A percentile compares a stretch with the other conserved stretches of the same genome.
phyloP scores from a whole-genome alignment of 192 early-diverging fungal species.

The Coemansia sp. region DNA sequence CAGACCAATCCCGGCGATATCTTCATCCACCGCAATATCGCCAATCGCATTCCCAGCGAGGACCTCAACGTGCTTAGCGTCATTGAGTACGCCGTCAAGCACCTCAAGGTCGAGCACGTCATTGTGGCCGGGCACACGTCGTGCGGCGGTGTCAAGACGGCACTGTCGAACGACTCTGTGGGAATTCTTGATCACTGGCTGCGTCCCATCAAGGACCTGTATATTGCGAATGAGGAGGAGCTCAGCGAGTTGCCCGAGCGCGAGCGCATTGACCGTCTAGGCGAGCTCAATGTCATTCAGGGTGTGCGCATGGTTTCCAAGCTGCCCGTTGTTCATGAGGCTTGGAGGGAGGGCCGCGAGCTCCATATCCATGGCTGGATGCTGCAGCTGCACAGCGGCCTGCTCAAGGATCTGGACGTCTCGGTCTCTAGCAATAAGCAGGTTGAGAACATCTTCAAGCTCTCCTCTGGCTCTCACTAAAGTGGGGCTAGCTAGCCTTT shows the following conservation, averaged over 20 bases:
- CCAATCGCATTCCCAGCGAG: slow-evolving; percentile 80
- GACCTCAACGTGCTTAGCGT: slow-evolving; percentile 84
- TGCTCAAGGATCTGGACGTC: slow-evolving; percentile 48
- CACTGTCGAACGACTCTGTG: slow-evolving; percentile 59
- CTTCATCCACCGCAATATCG: slow-evolving; percentile 98
- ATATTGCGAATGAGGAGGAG: slow-evolving; percentile 58
- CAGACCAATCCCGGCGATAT: slow-evolving; percentile 69
- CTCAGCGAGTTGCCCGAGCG: slow-evolving; percentile 55
- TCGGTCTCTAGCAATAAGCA: slow-evolving; percentile 30
- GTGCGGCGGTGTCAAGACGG: slow-evolving; percentile 71
- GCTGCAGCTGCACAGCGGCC: slow-evolving; percentile 63
- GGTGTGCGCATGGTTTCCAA: slow-evolving; percentile 68
- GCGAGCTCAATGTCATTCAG: slow-evolving; percentile 76
- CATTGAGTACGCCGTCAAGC: slow-evolving; percentile 90
- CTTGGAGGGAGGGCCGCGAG: slow-evolving; percentile 71
- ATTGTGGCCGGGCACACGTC: slow-evolving; percentile 86
- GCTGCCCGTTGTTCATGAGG: slow-evolving; percentile 78
- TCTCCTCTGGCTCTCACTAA: slow-evolving; percentile 18
- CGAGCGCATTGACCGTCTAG: slow-evolving; percentile 56
- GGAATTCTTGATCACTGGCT: slow-evolving; percentile 93
- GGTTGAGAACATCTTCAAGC: slow-evolving; percentile 26
- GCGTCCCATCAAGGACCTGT: slow-evolving; percentile 80
- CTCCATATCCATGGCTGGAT: slow-evolving; percentile 75
- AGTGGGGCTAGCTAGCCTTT: neutral
- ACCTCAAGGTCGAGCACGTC: slow-evolving; percentile 89